These are phyloP conservation scores for Aureobasidium sp. DNA, from an alignment of 2,329 filamentous ascomycete genomes.

Conservation along the genomic window DNA sequence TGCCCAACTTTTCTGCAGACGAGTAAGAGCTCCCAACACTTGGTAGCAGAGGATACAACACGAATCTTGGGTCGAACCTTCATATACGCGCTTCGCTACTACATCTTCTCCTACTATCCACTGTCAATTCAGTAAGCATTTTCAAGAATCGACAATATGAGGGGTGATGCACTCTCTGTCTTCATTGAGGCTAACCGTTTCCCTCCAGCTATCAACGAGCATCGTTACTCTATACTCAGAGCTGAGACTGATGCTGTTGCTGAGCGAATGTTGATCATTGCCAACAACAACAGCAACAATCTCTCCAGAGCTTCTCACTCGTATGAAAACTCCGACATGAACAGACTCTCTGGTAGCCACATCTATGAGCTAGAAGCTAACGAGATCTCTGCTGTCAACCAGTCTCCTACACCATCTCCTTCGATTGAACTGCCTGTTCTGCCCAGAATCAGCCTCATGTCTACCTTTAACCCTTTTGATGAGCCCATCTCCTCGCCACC, in stretches of 20 bases:
- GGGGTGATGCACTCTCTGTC: not conserved
- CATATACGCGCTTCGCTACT: not conserved
- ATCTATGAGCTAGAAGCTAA: not conserved
- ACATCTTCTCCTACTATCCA: not conserved
- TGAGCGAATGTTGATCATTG: not conserved
- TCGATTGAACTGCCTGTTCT: not conserved
- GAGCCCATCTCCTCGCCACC: not conserved
- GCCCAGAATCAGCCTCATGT: not conserved
- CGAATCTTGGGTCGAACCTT: not conserved
- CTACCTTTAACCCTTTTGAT: not conserved
- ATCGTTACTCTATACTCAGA: not conserved
- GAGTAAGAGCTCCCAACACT: not conserved
- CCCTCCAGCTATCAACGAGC: not conserved
- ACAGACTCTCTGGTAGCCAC: not conserved
- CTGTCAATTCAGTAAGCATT: not conserved
- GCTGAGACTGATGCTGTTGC: not conserved
- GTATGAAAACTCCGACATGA: not conserved
- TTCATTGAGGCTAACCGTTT: constrained; percentile 8
- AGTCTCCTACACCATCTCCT: not conserved
- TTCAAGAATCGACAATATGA: not conserved
- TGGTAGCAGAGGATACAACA: not conserved
- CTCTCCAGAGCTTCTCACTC: not conserved
- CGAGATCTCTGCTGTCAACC: not conserved
- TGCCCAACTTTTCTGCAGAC: not conserved
- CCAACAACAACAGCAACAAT: not conserved